Conservation (phyloP, 2,329 filamentous ascomycete species). For the Talaromyces albobiverticillius region DNA sequence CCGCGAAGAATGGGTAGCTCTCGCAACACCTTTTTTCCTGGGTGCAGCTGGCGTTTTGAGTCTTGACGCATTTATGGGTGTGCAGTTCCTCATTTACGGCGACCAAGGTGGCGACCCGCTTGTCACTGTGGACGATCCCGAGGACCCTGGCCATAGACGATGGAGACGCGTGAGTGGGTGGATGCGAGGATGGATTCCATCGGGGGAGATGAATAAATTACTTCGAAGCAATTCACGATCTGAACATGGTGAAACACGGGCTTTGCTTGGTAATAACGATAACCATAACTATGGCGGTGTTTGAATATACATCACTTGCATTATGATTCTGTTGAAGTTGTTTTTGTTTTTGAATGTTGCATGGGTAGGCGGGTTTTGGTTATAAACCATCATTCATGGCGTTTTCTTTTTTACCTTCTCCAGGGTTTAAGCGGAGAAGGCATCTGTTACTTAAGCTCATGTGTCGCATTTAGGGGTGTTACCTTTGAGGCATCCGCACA, state of each 20-base stretch:
- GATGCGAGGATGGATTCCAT: conserved; percentile 66
- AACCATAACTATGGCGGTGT: conserved; percentile 3
- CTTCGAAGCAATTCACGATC: conserved; percentile 25
- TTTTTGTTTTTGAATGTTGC: no score
- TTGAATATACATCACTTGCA: no score
- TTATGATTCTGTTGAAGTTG: no score
- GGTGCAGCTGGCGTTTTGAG: conserved; percentile 63
- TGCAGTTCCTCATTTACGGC: conserved; percentile 63
- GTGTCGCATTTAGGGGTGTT: no score
- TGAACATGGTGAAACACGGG: conserved; percentile 1
- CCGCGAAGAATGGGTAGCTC: conserved; percentile 55
- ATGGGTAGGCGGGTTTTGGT: no score
- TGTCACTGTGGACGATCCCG: conserved; percentile 47
- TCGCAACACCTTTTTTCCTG: conserved; percentile 62
- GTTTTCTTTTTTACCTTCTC: no score
- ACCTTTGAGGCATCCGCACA: no score
- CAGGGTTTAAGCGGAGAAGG: no score
- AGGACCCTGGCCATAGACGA: conserved; percentile 36
- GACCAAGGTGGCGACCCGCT: conserved; percentile 44
- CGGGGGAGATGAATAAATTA: conserved; percentile 29
- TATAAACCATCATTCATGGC: no score
- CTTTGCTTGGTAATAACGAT: neutral
- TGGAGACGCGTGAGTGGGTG: conserved; percentile 61
- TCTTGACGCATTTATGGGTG: conserved; percentile 60
- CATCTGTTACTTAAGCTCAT: no score